Conservation (phyloP, 2,329 filamentous ascomycete genomes). For the Exophiala sp. region DNA sequence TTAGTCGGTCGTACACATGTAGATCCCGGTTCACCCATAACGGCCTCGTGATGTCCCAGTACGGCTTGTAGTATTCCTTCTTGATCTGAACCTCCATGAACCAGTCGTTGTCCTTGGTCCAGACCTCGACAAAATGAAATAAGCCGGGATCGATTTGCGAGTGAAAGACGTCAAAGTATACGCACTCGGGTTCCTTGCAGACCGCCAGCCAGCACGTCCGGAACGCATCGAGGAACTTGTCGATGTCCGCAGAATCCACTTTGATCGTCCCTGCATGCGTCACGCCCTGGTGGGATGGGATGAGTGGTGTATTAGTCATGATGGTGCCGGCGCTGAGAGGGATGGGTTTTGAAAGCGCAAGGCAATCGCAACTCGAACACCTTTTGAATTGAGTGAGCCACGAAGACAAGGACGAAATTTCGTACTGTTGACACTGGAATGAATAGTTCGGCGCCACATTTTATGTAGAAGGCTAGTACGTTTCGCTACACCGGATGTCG, state of each 20-base stretch:
- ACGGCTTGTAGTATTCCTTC: conserved; percentile 12
- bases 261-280: background rate
- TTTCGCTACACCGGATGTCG: no score
- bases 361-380: no score
- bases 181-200: conserved; percentile 1
- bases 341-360: no score
- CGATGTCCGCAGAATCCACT: background rate
- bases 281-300: background rate
- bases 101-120: conserved; percentile 8
- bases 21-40: conserved; percentile 7
- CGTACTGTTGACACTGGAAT: no score
- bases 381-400: no score
- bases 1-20: conserved; percentile 1
- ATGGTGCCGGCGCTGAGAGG: no score
- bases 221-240: conserved; percentile 2
- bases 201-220: background rate
- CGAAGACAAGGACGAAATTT: no score
- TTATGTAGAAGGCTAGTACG: no score
- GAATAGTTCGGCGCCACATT: no score
- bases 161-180: conserved; percentile 13
- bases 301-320: background rate
- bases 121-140: conserved; percentile 11
- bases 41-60: conserved; percentile 6
- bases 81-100: conserved; percentile 10
- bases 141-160: conserved; percentile 8